Evolutionary conservation across 257 asterid genomes (phyloP).

Genomic region (Fraxinus americana): DNA sequence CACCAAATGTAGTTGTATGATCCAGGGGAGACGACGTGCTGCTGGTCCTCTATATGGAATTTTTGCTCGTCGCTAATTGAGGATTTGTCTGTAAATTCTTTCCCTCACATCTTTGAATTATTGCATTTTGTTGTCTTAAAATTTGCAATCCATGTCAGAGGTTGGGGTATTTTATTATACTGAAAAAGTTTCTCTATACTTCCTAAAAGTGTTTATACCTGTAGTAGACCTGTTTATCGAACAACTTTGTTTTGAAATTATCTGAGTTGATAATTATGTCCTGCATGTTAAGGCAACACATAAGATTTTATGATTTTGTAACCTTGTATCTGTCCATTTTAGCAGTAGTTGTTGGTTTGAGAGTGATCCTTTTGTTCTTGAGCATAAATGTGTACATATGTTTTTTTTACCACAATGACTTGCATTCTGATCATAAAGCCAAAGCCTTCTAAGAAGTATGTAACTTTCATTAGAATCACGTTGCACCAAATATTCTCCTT

Average conservation of each 20-base stretch:
- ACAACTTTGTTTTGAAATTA: not conserved
- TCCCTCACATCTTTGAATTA: not conserved
- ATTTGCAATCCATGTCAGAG: not conserved
- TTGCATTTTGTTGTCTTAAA: not conserved
- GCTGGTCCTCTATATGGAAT: slow-evolving; percentile 53
- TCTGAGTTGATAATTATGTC: not conserved
- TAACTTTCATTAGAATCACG: not conserved
- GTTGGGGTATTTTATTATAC: not conserved
- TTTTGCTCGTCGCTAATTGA: slow-evolving; percentile 44
- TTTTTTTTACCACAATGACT: not conserved
- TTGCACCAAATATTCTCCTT: not conserved
- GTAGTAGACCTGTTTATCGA: not conserved
- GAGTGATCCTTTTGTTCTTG: not conserved
- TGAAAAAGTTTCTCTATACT: not conserved
- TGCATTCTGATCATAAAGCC: not conserved
- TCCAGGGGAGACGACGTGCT: slow-evolving; percentile 58
- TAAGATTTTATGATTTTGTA: not conserved
- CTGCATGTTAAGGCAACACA: not conserved
- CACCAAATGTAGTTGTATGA: slow-evolving; percentile 18
- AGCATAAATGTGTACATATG: not conserved
- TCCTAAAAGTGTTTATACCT: not conserved
- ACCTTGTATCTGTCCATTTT: not conserved
- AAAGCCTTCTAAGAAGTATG: not conserved
- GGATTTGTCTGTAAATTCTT: slow-evolving; percentile 17
- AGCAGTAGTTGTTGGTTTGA: not conserved